These are phyloP conservation scores for Cordyceps farinosa DNA, from an alignment of 2,329 filamentous ascomycete genomes.

Conservation along the genomic window DNA sequence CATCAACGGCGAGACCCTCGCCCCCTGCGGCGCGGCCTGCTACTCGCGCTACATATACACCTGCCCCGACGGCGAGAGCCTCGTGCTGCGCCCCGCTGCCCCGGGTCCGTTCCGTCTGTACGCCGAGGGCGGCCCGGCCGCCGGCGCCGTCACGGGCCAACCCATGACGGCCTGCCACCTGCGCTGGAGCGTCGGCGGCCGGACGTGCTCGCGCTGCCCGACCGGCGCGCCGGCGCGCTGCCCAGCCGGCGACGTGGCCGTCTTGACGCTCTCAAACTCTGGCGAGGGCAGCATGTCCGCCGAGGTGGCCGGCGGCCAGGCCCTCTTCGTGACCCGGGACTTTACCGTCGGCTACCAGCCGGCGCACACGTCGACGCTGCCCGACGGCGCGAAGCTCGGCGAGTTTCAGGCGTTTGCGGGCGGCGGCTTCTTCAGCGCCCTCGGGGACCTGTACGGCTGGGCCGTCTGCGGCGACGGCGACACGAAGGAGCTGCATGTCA, in stretches of 20 bases:
- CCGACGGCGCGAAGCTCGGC: neutral
- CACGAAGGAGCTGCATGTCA: neutral
- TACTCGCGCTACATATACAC: slow-evolving; percentile 30
- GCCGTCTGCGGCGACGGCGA: neutral
- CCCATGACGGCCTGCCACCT: too few relatives aligned
- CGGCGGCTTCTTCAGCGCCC: neutral
- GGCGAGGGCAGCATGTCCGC: neutral
- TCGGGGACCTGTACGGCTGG: neutral
- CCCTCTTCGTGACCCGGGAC: neutral
- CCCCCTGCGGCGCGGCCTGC: slow-evolving; percentile 32
- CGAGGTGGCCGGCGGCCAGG: neutral
- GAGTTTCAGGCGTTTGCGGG: neutral
- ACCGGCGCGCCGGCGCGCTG: too few relatives aligned
- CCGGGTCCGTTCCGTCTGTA: neutral
- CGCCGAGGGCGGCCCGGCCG: too few relatives aligned
- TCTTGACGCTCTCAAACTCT: too few relatives aligned
- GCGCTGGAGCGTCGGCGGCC: too few relatives aligned
- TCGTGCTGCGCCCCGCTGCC: neutral
- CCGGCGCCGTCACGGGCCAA: too few relatives aligned
- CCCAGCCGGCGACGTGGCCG: too few relatives aligned
- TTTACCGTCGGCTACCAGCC: too few relatives aligned
- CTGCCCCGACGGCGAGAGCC: neutral
- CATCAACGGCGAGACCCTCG: slow-evolving; percentile 30
- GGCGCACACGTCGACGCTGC: neutral
- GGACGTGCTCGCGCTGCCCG: too few relatives aligned